phyloP scores from a whole-genome alignment of 352 stramenopile species.

The Blastocystis sp. region DNA sequence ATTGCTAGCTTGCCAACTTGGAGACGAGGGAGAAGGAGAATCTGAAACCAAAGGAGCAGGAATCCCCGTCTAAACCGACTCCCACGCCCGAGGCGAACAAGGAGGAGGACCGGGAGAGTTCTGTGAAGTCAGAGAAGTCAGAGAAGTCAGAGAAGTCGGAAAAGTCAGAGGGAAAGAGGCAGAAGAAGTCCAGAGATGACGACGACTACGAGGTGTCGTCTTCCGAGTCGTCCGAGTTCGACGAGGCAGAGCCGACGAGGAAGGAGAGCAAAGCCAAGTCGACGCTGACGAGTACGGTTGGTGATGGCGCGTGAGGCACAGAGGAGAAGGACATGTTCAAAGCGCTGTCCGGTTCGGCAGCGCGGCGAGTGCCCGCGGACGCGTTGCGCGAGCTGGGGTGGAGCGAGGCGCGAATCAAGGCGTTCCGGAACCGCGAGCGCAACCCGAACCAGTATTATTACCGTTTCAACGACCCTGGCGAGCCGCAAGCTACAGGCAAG shows the following conservation, averaged over 20 bases:
- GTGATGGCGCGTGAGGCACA: not conserved
- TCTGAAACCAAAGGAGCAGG: not conserved
- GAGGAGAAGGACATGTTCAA: conserved; percentile 32
- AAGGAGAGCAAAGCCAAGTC: not conserved
- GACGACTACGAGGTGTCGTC: not conserved
- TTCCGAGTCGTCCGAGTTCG: not conserved
- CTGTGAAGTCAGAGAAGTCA: not conserved
- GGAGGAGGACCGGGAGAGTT: not conserved
- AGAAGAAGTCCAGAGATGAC: not conserved
- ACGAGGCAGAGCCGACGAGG: not conserved
- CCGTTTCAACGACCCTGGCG: conserved; percentile 75
- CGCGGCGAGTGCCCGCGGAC: conserved; percentile 6
- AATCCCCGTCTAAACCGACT: not conserved
- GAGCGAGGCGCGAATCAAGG: conserved; percentile 69
- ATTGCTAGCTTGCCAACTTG: conserved; percentile 17
- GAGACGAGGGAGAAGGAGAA: not conserved
- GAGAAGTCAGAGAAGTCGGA: not conserved
- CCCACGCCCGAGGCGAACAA: not conserved
- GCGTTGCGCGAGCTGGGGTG: conserved; percentile 58
- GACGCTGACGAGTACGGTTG: conserved; percentile 16
- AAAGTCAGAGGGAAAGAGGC: not conserved
- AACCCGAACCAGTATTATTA: conserved; percentile 77
- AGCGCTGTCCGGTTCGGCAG: conserved; percentile 15
- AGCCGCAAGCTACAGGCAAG: conserved; percentile 75
- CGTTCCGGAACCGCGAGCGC: conserved; percentile 74